Base-by-base conservation (phyloP, 2,329 filamentous ascomycete species). In the Pseudogymnoascus sp. region DNA sequence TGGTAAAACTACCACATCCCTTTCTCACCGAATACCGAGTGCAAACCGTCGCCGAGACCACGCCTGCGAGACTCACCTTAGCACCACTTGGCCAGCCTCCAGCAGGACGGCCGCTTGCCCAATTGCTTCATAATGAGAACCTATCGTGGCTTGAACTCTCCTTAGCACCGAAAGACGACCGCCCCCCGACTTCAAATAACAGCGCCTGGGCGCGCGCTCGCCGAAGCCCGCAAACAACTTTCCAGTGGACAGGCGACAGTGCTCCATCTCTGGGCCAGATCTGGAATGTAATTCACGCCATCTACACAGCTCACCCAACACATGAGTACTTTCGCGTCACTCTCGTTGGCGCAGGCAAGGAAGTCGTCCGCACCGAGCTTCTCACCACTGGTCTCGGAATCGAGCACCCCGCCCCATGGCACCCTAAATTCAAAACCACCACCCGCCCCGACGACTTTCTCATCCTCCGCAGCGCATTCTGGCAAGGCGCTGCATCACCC, bases 401-500 rank as follows among this genome's bases (percentile, higher is more conserved):
- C 8, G 37, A 41, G 6, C 64, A 66, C 50, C 67, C 67, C 3
- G 60, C 60, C 16, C 62, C 60, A 62, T 62, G 61, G 61, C 38
- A 35, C 20, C 37, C 61, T 18, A 39, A 57, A 18, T 28, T 58
- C 12, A 57, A 61, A 8, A 28, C 63, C 38, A 62, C 32, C n/a
- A n/a, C 28, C 35, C 50, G 34, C 16, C 39, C 60, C 25, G 68
- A 71, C 8, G 73, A 79, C 61, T 65, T 83, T 35, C 65, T 85
- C 25, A 69, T 84, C 50, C 73, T 82, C 2, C 76, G 81, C 61
- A 75, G 76, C 16, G 77, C 84, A 34, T 88, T 89, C 76, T 89
- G 86, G 85, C 86, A 88, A 68, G 86, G 86, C 50, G 86, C 86
- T 30, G 85, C 81, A 16, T 87, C 85, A 1, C 86, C 86, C 6